phyloP scores from a whole-genome alignment of 345 rosid species.

The Populus ilicifolia region DNA sequence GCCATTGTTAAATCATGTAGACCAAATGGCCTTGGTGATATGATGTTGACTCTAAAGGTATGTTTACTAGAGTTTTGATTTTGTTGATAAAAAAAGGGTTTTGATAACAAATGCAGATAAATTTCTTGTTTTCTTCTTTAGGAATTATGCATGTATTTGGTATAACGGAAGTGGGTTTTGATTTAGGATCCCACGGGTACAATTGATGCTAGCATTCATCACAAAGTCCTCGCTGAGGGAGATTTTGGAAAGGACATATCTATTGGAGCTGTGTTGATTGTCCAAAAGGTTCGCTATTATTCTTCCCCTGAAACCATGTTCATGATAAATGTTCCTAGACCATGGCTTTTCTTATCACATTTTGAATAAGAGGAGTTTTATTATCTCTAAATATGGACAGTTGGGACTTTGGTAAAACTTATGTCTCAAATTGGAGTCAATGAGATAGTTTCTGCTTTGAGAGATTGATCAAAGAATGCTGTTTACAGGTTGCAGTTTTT shows the following conservation, averaged over 20 bases:
- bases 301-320: background rate
- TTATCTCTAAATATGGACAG: background rate
- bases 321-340: background rate
- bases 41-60: conserved; percentile 86
- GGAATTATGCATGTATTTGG: background rate
- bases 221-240: conserved; percentile 46
- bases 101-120: background rate
- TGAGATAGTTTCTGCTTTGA: conserved; percentile 2
- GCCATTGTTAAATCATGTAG: conserved; percentile 60
- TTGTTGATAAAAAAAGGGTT: too few relatives aligned
- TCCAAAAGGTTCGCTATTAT: conserved; percentile 50
- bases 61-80: background rate
- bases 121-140: background rate
- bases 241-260: conserved; percentile 58
- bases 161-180: conserved; percentile 3
- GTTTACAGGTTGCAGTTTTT: conserved; percentile 74
- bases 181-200: conserved; percentile 77
- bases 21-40: conserved; percentile 77
- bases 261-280: conserved; percentile 64
- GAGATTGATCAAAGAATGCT: conserved; percentile 16
- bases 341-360: background rate
- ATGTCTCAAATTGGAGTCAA: background rate
- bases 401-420: background rate
- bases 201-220: conserved; percentile 73
- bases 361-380: background rate